phyloP scores from a whole-genome alignment of 306 rosid species.

The Corylus heterophylla region DNA sequence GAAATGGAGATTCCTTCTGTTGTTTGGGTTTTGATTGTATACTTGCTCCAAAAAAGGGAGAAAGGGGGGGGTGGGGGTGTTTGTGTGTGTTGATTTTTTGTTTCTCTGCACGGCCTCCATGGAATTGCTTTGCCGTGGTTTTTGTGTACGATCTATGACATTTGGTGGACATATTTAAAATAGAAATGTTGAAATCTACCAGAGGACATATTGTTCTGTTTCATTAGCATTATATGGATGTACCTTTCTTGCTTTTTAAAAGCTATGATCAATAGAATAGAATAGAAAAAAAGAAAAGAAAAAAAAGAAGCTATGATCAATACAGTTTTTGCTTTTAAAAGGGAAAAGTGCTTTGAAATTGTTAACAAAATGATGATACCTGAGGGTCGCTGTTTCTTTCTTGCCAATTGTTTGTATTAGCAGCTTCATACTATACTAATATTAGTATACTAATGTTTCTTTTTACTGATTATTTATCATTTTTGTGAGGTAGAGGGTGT shows the following conservation, averaged over 20 bases:
- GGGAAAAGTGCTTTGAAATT: neutral
- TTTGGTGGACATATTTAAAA: neutral
- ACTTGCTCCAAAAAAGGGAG: neutral
- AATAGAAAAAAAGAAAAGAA: no score
- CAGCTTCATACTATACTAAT: neutral
- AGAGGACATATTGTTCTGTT: neutral
- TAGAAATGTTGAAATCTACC: neutral
- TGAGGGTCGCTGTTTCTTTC: neutral
- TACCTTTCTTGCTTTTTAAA: neutral
- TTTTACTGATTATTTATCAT: neutral
- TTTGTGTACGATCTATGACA: neutral
- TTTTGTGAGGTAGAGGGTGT: slow-evolving; percentile 12
- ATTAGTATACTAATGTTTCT: neutral
- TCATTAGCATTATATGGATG: slow-evolving; percentile 1
- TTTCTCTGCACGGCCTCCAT: neutral
- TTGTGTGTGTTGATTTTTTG: neutral
- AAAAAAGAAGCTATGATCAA: neutral
- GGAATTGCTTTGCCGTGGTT: neutral
- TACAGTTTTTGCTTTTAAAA: neutral
- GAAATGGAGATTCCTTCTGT: slow-evolving; percentile 19
- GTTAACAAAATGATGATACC: neutral
- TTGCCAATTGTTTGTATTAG: neutral
- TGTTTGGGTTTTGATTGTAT: neutral
- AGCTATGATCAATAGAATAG: neutral
- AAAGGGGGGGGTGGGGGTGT: no score